Percentiles rank a stretch among this genome's conserved stretches.
These are phyloP conservation scores for Candida namnaoensis DNA, from an alignment of 805 yeast genomes.

Conservation along the genomic window DNA sequence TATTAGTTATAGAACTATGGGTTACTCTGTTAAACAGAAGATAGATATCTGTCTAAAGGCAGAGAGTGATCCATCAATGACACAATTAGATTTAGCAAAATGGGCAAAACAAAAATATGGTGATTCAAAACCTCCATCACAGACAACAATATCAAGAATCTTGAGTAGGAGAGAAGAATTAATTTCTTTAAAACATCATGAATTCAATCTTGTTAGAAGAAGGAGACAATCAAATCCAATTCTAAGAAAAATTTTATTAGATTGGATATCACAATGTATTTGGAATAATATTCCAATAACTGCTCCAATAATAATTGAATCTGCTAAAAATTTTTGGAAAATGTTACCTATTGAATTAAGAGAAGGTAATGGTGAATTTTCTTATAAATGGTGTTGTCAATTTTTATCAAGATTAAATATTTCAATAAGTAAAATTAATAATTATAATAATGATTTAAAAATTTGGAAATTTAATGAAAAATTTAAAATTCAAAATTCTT, in stretches of 20 bases:
- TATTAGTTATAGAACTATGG: constrained; percentile 25
- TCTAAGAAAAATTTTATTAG: constrained; percentile 50
- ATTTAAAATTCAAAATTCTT: constrained; percentile 31
- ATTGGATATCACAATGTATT: constrained; percentile 59
- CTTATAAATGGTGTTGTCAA: constrained; percentile 49
- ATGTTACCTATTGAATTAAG: constrained; percentile 42
- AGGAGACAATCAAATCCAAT: constrained; percentile 41
- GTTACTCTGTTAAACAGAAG: constrained; percentile 51
- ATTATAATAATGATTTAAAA: constrained; percentile 21
- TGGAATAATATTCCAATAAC: constrained; percentile 64
- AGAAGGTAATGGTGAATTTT: constrained; percentile 60
- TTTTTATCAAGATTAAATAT: constrained; percentile 39
- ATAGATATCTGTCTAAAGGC: constrained; percentile 61
- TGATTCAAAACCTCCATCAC: constrained; percentile 48
- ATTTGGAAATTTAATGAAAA: constrained; percentile 59
- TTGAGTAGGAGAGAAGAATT: constrained; percentile 47
- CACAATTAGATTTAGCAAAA: constrained; percentile 52
- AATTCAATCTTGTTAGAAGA: constrained; percentile 40
- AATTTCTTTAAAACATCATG: constrained; percentile 40
- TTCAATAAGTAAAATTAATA: constrained; percentile 35
- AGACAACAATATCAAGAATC: constrained; percentile 57
- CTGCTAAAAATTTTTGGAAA: constrained; percentile 59
- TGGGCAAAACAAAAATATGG: constrained; percentile 56
- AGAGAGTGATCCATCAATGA: constrained; percentile 61
- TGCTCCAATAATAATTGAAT: constrained; percentile 52